phyloP scores from a whole-genome alignment of 768 basidiomycete species.

The Mycena indigotica region DNA sequence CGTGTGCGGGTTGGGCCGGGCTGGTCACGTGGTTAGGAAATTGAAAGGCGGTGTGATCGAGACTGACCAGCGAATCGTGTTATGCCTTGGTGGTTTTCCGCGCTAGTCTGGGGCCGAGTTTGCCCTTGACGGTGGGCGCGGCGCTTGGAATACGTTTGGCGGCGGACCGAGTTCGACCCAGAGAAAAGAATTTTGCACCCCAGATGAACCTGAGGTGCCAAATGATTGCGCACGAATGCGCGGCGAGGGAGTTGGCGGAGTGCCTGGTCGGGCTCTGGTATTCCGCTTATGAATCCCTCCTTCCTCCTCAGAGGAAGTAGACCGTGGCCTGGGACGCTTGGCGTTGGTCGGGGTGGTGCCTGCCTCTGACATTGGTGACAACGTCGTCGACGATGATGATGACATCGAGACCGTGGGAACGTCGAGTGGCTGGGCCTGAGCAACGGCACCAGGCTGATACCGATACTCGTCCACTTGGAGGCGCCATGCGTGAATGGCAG shows the following conservation, averaged over 20 bases:
- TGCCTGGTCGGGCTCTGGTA: background rate
- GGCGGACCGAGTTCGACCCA: slow-evolving; percentile 23
- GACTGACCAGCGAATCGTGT: slow-evolving; percentile 4
- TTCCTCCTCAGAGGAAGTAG: slow-evolving; percentile 11
- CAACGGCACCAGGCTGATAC: background rate
- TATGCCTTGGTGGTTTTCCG: slow-evolving; percentile 6
- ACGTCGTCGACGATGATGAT: slow-evolving; percentile 13
- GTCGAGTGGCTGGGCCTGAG: slow-evolving; percentile 1
- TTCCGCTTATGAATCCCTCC: too few species aligned
- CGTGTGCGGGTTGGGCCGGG: slow-evolving; percentile 17
- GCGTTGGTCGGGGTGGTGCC: slow-evolving; percentile 20
- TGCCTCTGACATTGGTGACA: slow-evolving; percentile 12
- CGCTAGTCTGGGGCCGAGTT: slow-evolving; percentile 24
- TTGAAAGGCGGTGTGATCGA: background rate
- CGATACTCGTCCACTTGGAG: slow-evolving; percentile 34
- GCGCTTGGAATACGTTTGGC: slow-evolving; percentile 8
- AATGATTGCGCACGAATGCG: slow-evolving; percentile 18
- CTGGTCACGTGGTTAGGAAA: background rate
- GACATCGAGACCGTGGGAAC: slow-evolving; percentile 20
- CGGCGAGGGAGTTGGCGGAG: slow-evolving; percentile 13
- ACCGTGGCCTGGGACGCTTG: slow-evolving; percentile 23
- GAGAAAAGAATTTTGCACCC: slow-evolving; percentile 20
- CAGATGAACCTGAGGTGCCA: slow-evolving; percentile 19
- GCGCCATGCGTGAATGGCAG: slow-evolving; percentile 47
- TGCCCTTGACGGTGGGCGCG: slow-evolving; percentile 20